phyloP scores from a whole-genome alignment of 2,329 filamentous ascomycete species.

The Coniochaeta sp. region DNA sequence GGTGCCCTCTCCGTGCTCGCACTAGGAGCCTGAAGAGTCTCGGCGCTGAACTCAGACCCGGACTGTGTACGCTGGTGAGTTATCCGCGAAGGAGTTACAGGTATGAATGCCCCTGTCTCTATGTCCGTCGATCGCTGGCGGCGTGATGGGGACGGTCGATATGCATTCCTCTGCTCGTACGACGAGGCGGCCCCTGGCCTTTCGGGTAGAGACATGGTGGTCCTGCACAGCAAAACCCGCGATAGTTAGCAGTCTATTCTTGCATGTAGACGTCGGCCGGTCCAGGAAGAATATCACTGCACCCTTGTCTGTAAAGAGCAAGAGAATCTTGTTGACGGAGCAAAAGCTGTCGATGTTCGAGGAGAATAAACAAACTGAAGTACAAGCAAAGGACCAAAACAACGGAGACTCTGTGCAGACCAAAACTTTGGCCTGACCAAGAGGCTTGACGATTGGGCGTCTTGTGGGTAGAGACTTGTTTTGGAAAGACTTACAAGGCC shows the following conservation, averaged over 20 bases:
- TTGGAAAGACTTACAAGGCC: neutral
- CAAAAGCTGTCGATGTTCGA: neutral
- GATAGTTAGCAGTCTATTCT: slow-evolving; percentile 12
- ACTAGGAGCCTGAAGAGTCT: slow-evolving; percentile 48
- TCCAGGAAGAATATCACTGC: slow-evolving; percentile 7
- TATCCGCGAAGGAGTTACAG: slow-evolving; percentile 29
- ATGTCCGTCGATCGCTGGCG: slow-evolving; percentile 60
- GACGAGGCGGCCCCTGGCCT: slow-evolving; percentile 57
- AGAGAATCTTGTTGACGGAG: neutral
- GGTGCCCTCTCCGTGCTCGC: slow-evolving; percentile 47
- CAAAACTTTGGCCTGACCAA: neutral
- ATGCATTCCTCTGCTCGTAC: slow-evolving; percentile 54
- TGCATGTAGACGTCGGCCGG: neutral
- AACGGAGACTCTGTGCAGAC: neutral
- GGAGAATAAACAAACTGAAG: neutral
- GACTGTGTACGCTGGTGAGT: slow-evolving; percentile 50
- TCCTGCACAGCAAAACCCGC: slow-evolving; percentile 10
- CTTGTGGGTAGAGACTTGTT: neutral
- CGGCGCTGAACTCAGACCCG: slow-evolving; percentile 46
- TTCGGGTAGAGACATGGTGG: slow-evolving; percentile 54
- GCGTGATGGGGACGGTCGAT: slow-evolving; percentile 61
- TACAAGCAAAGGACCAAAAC: neutral
- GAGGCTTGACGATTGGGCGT: neutral
- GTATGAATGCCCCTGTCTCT: slow-evolving; percentile 53
- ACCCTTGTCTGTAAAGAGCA: slow-evolving; percentile 7